These are phyloP conservation scores for Diversispora eburnea DNA, from an alignment of 192 early-diverging fungal genomes.

Conservation along the genomic window DNA sequence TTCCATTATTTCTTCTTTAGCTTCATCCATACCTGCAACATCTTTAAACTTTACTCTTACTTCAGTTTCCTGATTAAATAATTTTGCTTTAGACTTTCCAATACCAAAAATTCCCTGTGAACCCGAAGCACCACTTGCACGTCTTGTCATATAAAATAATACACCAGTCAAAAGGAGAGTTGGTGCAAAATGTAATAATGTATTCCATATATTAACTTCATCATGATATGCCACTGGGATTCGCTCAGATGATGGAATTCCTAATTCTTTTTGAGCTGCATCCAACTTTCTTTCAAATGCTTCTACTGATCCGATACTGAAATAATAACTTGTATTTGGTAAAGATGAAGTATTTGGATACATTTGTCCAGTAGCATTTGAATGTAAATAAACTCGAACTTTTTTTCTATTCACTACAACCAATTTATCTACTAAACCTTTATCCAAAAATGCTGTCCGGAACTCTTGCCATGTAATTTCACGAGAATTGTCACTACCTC, in stretches of 20 bases:
- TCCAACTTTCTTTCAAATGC: slow-evolving; percentile 90
- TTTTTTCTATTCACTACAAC: slow-evolving; percentile 84
- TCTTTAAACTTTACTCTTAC: slow-evolving; percentile 98
- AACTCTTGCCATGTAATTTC: slow-evolving; percentile 96
- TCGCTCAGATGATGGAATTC: slow-evolving; percentile 83
- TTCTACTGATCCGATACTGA: slow-evolving; percentile 93
- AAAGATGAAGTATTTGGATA: slow-evolving; percentile 53
- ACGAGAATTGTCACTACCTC: slow-evolving; percentile 45
- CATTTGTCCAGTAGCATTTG: slow-evolving; percentile 40
- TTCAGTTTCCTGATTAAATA: slow-evolving; percentile 97
- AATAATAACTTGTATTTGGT: slow-evolving; percentile 57
- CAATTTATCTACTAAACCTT: slow-evolving; percentile 86
- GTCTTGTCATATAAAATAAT: slow-evolving; percentile 81
- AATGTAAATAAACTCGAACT: slow-evolving; percentile 75
- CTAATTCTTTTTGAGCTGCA: slow-evolving; percentile 85
- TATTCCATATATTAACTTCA: slow-evolving; percentile 67
- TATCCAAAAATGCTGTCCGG: slow-evolving; percentile 80
- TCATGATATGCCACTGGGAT: slow-evolving; percentile 90
- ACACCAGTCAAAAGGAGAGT: slow-evolving; percentile 88
- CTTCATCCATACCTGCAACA: slow-evolving; percentile 98
- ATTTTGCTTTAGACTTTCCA: slow-evolving; percentile 90
- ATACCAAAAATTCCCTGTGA: slow-evolving; percentile 91
- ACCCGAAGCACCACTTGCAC: slow-evolving; percentile 62
- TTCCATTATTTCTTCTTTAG: slow-evolving; percentile 99
- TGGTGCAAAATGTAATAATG: slow-evolving; percentile 88